Conservation (phyloP, 495 filamentous ascomycete species). For the Xylaria telfairii region DNA sequence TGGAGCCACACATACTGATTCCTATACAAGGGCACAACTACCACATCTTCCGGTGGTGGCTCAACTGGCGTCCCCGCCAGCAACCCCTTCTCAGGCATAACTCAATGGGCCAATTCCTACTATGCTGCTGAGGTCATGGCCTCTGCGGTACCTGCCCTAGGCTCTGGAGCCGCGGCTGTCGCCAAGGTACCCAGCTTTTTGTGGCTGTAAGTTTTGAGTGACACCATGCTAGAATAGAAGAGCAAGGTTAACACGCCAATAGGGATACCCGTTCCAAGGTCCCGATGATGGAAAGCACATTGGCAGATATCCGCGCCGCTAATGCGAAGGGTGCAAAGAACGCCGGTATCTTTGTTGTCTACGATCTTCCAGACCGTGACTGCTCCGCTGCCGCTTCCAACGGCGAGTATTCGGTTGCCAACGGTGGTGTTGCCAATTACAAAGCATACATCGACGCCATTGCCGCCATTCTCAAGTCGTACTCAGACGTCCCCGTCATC, state of each 20-base stretch:
- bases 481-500: constrained; percentile 45
- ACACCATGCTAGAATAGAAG: neutral
- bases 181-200: constrained; percentile 62
- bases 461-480: constrained; percentile 30
- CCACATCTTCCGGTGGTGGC: constrained; percentile 26
- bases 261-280: constrained; percentile 58
- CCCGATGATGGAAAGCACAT: constrained; percentile 51
- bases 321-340: constrained; percentile 56
- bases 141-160: constrained; percentile 58
- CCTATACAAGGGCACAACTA: constrained; percentile 17
- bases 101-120: constrained; percentile 63
- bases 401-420: constrained; percentile 59
- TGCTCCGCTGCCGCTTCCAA: constrained; percentile 68
- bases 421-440: constrained; percentile 63
- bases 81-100: constrained; percentile 61
- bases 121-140: constrained; percentile 62
- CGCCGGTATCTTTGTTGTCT: constrained; percentile 57
- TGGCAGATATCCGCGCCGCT: constrained; percentile 54
- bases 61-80: constrained; percentile 47
- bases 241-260: constrained; percentile 8
- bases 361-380: constrained; percentile 69
- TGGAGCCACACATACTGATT: constrained; percentile 2
- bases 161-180: constrained; percentile 51
- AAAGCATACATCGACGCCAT: constrained; percentile 65
- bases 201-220: constrained; percentile 57